A percentile compares a stretch with the other conserved stretches of the same genome.
Conservation (phyloP, 169 alveolate species). For the Plasmodium ovale region DNA sequence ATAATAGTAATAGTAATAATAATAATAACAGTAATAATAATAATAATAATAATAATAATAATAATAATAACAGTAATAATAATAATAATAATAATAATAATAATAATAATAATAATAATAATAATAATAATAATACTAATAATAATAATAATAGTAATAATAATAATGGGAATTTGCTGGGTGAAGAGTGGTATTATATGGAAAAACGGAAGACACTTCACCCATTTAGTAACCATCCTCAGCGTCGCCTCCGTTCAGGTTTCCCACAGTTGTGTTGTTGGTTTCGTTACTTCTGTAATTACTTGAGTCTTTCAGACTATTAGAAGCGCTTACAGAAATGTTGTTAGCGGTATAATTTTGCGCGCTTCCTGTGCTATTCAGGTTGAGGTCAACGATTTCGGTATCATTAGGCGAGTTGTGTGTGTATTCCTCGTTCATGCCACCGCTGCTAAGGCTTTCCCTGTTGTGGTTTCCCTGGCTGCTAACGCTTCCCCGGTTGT, state of each 20-base stretch:
- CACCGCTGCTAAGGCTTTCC: not conserved
- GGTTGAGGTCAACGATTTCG: not conserved
- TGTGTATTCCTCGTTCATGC: not conserved
- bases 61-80: too few species aligned
- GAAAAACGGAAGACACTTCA: not conserved
- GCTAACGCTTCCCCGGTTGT: too few species aligned
- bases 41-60: too few species aligned
- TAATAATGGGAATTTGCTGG: too few species aligned
- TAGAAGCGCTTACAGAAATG: not conserved
- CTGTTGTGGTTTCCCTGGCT: too few species aligned
- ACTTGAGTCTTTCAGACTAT: not conserved
- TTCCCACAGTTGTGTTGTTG: not conserved
- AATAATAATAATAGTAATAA: not conserved
- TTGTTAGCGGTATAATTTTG: slow-evolving; percentile 1
- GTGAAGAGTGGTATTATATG: too few species aligned
- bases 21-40: too few species aligned
- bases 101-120: too few species aligned
- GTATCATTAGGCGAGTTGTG: not conserved
- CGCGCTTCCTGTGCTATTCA: not conserved
- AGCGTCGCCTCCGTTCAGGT: not conserved
- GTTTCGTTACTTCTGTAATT: not conserved
- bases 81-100: too few species aligned
- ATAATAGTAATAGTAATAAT: too few species aligned
- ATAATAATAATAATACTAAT: too few species aligned
- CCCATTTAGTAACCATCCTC: not conserved